Conservation (phyloP, 2,329 filamentous ascomycete genomes). For the Penicillium sp. region DNA sequence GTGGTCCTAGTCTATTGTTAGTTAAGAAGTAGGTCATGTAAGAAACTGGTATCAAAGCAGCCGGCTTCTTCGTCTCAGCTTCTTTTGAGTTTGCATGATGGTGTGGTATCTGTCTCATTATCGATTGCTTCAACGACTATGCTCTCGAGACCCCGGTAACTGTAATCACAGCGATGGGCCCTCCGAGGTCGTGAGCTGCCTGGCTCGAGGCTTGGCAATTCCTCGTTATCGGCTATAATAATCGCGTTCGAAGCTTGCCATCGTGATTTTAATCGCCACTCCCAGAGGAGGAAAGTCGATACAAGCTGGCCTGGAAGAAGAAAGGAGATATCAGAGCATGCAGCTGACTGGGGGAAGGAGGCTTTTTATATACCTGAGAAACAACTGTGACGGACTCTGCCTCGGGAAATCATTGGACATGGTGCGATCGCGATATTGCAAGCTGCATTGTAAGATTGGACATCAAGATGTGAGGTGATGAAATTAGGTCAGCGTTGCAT, state of each 20-base stretch:
- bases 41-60: not conserved
- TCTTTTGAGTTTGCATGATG: not conserved
- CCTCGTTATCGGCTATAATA: no score
- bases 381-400: no score
- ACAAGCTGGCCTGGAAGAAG: conserved; percentile 1
- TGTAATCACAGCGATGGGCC: not conserved
- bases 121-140: not conserved
- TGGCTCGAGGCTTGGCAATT: not conserved
- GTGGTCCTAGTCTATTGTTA: not conserved
- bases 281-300: not conserved
- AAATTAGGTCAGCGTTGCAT: no score
- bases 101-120: not conserved
- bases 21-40: not conserved
- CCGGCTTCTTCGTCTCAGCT: not conserved
- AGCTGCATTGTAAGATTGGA: no score
- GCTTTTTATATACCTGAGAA: conserved; percentile 6
- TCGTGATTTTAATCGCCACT: no score
- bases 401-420: no score
- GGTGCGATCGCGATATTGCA: no score
- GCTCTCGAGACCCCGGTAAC: not conserved
- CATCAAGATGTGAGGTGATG: no score
- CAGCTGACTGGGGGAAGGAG: conserved; percentile 5
- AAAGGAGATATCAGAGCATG: conserved; percentile 5
- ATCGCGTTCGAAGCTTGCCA: no score
- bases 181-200: not conserved